phyloP scores from a whole-genome alignment of 2,329 filamentous ascomycete genomes.

The Coniochaeta prunicola region DNA sequence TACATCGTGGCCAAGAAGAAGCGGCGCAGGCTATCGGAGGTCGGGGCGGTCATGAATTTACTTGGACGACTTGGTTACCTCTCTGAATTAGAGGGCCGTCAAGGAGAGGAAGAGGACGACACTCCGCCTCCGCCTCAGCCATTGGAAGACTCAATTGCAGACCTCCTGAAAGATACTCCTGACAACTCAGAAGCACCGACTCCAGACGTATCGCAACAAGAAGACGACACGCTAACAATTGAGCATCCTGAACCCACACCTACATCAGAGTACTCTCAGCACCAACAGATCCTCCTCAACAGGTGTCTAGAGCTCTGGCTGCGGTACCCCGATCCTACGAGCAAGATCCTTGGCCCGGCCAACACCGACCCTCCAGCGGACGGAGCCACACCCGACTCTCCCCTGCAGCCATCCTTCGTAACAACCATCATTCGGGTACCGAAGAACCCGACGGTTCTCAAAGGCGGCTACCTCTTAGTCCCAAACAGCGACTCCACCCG shows the following conservation, averaged over 20 bases:
- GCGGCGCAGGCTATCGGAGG: constrained; percentile 66
- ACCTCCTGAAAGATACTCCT: constrained; percentile 50
- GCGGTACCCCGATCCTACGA: constrained; percentile 48
- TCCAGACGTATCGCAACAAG: constrained; percentile 15
- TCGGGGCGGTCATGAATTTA: constrained; percentile 66
- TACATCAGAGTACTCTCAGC: constrained; percentile 36
- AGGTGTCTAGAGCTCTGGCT: constrained; percentile 60
- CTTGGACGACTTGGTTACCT: constrained; percentile 51
- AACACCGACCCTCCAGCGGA: constrained; percentile 65
- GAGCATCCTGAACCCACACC: constrained; percentile 11
- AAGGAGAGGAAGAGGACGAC: constrained; percentile 31
- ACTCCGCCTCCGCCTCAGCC: constrained; percentile 18
- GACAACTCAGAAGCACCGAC: constrained; percentile 19
- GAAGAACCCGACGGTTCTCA: constrained; percentile 75
- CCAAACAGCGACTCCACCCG: constrained; percentile 73
- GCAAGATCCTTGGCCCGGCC: constrained; percentile 47
- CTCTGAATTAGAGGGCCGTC: constrained; percentile 12
- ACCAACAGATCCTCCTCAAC: constrained; percentile 39
- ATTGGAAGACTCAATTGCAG: constrained; percentile 42
- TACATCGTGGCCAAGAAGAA: constrained; percentile 71
- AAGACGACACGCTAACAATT: constrained; percentile 10
- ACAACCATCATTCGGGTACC: constrained; percentile 70
- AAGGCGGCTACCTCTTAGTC: constrained; percentile 80
- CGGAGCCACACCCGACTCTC: constrained; percentile 43
- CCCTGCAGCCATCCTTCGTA: constrained; percentile 55